Evolutionary conservation across 1,139 yeast genomes (phyloP).

Genomic region (Sugiyamaella japonica): DNA sequence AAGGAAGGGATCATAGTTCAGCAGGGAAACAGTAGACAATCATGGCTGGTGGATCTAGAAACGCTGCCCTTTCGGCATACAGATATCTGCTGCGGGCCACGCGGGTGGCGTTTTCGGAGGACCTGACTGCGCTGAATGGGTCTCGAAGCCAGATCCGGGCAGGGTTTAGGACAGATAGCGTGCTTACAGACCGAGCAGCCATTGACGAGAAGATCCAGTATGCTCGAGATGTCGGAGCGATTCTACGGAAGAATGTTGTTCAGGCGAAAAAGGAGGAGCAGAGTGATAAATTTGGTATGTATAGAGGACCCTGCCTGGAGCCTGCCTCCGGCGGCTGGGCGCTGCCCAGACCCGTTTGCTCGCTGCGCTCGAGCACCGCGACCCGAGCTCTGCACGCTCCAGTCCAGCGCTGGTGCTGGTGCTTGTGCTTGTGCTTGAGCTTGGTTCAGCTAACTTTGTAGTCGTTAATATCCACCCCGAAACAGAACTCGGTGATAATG

Average conservation of each 20-base stretch:
- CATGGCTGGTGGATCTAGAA: constrained; percentile 2
- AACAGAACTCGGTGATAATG: constrained; percentile 92
- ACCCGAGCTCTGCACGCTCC: no score
- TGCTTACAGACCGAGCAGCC: constrained; percentile 48
- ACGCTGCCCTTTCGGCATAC: constrained; percentile 50
- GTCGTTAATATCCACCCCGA: constrained; percentile 70
- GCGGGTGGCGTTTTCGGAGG: constrained; percentile 61
- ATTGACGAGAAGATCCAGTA: constrained; percentile 48
- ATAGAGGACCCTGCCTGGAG: no score
- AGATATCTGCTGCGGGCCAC: constrained; percentile 73
- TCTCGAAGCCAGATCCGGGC: constrained; percentile 65
- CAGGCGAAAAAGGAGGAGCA: constrained; percentile 66
- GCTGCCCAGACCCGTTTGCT: no score
- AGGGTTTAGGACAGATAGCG: constrained; percentile 51
- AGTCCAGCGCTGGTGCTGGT: no score
- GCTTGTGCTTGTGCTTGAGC: no score
- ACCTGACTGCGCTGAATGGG: constrained; percentile 47
- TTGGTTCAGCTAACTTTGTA: constrained; percentile 9
- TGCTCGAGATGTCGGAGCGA: constrained; percentile 66
- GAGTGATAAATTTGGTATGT: constrained; percentile 40
- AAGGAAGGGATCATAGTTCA: no score
- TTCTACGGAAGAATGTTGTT: constrained; percentile 72
- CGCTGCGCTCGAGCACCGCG: not conserved
- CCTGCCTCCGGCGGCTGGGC: no score
- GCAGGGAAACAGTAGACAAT: not conserved